Evolutionary conservation across 2,329 filamentous ascomycete genomes (phyloP), one percentile per base, ranked within the genome.

Genomic region (Tolypocladium paradoxum): DNA sequence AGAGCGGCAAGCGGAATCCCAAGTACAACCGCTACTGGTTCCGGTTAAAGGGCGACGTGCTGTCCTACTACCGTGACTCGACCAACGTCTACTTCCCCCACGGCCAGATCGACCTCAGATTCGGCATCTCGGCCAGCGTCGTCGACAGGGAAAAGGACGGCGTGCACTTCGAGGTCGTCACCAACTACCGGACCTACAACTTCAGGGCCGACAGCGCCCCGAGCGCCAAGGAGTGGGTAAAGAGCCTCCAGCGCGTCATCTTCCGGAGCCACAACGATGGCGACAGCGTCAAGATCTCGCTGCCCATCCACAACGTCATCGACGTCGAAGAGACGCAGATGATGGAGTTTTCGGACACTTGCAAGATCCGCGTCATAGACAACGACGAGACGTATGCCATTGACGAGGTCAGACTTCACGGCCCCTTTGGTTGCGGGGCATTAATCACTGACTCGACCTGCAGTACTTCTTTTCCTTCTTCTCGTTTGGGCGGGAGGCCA

Each of bases 381-480:
- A 95, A 90, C 58, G 89, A 93, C 58, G 92, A 96, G 68, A 95
- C 90, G 0, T 97, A 88, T 70, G 91, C 91, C 3, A 88, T 97
- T 58, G 93, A 99, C 62, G 93, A 99, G 77, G 88, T 89, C 73
- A 58, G 72, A 6, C 7, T 65, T 55, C 4, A 3, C 6, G n/a
- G 27, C n/a, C 18, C 5, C 1, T 52, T 9, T 27, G 7, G 3
- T 14, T 14, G 3, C 27, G 18, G 6, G n/a, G 27, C 2, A 6
- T 29, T 16, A 1, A 22, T 33, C 24, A 6, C 36, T 57, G 61
- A 36, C 59, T 48, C 7, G 3, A n/a, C 9, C 12, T 18, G 46
- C 12, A 91, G 83, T 96, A 97, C 67, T 97, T 95, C 67, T 97
- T 99, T 68, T 93, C 91, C 0, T 97, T 97, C 70, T 96, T 96